A percentile compares a stretch with the other conserved stretches of the same genome.
These are phyloP conservation scores for Dactylella cylindrospora DNA, from an alignment of 2,329 filamentous ascomycete species.

Conservation along the genomic window DNA sequence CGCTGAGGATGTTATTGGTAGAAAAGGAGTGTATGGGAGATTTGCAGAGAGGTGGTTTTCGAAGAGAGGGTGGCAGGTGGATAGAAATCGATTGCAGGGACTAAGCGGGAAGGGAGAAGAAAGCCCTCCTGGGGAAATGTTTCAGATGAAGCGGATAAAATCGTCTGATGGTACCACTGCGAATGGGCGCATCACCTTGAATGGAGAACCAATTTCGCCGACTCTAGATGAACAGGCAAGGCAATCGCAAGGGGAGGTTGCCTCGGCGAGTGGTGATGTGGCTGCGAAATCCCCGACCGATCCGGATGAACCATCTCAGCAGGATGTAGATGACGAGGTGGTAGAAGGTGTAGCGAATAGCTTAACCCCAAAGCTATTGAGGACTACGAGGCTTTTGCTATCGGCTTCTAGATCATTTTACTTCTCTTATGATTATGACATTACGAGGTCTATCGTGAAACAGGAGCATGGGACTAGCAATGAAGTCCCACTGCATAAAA, in stretches of 20 bases:
- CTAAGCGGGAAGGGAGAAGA: constrained; percentile 61
- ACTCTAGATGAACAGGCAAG: constrained; percentile 41
- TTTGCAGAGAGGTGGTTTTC: constrained; percentile 94
- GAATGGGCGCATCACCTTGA: not conserved
- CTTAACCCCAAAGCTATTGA: constrained; percentile 78
- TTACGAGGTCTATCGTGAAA: constrained; percentile 66
- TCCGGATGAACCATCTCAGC: constrained; percentile 16
- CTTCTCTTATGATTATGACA: constrained; percentile 91
- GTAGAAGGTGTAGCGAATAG: constrained; percentile 55
- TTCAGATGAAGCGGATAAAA: constrained; percentile 50
- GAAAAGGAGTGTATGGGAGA: constrained; percentile 78
- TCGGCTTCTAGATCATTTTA: constrained; percentile 80
- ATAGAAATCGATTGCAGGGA: constrained; percentile 69
- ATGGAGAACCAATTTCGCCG: constrained; percentile 17
- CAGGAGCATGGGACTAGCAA: constrained; percentile 20
- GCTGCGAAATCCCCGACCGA: constrained; percentile 12
- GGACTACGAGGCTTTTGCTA: constrained; percentile 81
- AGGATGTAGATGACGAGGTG: constrained; percentile 42
- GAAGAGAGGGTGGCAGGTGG: constrained; percentile 74
- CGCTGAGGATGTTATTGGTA: constrained; percentile 83
- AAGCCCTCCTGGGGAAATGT: constrained; percentile 22
- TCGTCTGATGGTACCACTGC: constrained; percentile 27
- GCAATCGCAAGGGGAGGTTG: constrained; percentile 48
- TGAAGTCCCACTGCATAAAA: constrained; percentile 66
- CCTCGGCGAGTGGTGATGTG: constrained; percentile 14